Conservation (phyloP, 1,139 yeast genomes). For the Candida tropicalis region DNA sequence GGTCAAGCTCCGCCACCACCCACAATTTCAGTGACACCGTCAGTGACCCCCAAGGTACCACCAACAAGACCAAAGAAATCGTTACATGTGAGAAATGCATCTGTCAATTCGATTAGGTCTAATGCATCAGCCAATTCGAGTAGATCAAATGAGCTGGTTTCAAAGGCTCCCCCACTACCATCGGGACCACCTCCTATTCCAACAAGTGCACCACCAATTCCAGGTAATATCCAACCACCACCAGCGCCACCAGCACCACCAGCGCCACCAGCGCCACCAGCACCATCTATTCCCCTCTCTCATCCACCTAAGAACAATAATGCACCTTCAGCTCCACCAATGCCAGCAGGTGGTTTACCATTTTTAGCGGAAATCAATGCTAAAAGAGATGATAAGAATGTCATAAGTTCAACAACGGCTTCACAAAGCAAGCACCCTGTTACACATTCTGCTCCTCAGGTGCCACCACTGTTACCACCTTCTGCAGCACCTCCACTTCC, state of each 20-base stretch:
- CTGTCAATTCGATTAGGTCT: conserved; percentile 22
- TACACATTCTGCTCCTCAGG: conserved; percentile 6
- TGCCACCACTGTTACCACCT: conserved; percentile 11
- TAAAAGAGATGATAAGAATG: conserved; percentile 55
- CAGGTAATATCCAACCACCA: conserved; percentile 17
- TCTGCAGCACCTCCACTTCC: conserved; percentile 11
- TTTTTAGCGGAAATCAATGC: conserved; percentile 60
- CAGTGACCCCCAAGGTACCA: conserved; percentile 22
- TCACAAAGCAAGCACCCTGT: conserved; percentile 14
- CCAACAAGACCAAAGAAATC: conserved; percentile 37
- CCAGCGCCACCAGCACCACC: conserved; percentile 24
- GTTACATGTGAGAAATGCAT: conserved; percentile 28
- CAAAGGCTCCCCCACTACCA: conserved; percentile 17
- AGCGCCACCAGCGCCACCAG: conserved; percentile 22
- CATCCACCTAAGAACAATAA: neutral
- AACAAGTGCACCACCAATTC: conserved; percentile 17
- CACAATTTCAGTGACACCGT: conserved; percentile 22
- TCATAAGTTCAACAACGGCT: conserved; percentile 48
- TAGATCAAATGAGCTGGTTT: conserved; percentile 22
- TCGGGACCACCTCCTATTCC: conserved; percentile 23
- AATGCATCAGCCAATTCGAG: conserved; percentile 22
- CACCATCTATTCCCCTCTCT: conserved; percentile 21
- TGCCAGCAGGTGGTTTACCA: conserved; percentile 38
- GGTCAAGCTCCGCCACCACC: conserved; percentile 20
- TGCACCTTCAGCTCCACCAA: conserved; percentile 17